Evolutionary conservation across 441 rosid species (phyloP).

Genomic region (Hypseocharis bilobata): DNA sequence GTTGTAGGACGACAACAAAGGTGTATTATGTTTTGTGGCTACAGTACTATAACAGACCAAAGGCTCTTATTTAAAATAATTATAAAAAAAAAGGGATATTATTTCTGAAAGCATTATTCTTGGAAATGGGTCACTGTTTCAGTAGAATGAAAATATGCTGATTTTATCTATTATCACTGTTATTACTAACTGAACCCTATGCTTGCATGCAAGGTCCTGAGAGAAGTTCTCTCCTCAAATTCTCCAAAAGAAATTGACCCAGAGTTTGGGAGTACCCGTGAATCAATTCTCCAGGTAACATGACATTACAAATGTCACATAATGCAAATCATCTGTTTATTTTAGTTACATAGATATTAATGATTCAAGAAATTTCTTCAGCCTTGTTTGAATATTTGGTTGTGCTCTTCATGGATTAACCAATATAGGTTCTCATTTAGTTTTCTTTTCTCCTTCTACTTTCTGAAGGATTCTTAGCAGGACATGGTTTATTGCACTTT

Average conservation of each 20-base stretch:
- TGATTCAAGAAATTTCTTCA: not conserved
- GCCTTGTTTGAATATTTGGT: not conserved
- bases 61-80: not conserved
- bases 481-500: too few species aligned
- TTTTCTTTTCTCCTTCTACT: not conserved
- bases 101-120: slow-evolving; percentile 4
- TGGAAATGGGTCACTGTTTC: slow-evolving; percentile 6
- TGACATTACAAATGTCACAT: not conserved
- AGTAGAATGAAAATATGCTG: not conserved
- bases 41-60: not conserved
- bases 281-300: slow-evolving; percentile 70
- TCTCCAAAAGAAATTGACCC: slow-evolving; percentile 36
- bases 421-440: not conserved
- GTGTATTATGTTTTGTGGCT: not conserved
- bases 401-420: not conserved
- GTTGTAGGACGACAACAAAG: slow-evolving; percentile 11
- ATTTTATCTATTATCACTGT: slow-evolving; percentile 7
- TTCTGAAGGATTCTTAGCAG: not conserved
- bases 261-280: slow-evolving; percentile 58
- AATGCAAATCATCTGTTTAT: not conserved
- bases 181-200: slow-evolving; percentile 18
- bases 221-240: slow-evolving; percentile 46
- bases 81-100: not conserved
- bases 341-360: not conserved
- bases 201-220: slow-evolving; percentile 39